Base-by-base conservation (phyloP, 2,329 filamentous ascomycete species). In the Venturia nashicola region DNA sequence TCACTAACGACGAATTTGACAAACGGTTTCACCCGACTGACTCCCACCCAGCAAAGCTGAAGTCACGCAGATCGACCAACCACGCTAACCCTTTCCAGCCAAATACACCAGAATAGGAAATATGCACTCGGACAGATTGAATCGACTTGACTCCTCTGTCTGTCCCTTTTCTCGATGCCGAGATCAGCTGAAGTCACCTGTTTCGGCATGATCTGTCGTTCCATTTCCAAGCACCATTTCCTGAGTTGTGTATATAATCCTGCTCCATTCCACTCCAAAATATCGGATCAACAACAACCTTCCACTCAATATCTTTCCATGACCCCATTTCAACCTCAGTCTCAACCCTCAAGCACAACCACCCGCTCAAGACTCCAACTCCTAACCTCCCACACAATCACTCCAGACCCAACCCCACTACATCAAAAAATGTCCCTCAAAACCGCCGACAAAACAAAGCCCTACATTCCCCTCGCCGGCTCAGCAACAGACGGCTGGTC, bases 381-480 rank as follows among this genome's bases (percentile, higher is more conserved):
- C 23, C 48, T 55, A 20, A 5, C 6, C 3, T 32, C 12, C 27
- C 48, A 55, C 23, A 57, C 12, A 42, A 42, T 42, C 14, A 42
- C 40, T 16, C 12, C 5, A 6, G 36, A 8, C 7, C 11, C 6
- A 57, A 36, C 27, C 51, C 16, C 14, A 3, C 8, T 12, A 3
- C 14, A 8, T 16, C 11, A 27, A n/a, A 36, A 7, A 16, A 57
- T 57, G 51, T 57, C 51, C n/a, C 51, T 57, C 51, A 57, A 14
- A 57, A 36, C 51, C 51, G 59, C 64, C 57, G 54, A 67, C 32
- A 67, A 66, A 32, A 65, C 66, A 39, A 68, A 68, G 42, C 60
- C 67, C 9, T 67, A 71, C 67, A 60, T 71, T 36, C 69, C 70
- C 20, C 65, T 68, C 14, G 66, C 67, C 7, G 64, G 68, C 27